Evolutionary conservation across 2,329 filamentous ascomycete genomes (phyloP).

Genomic region (Exophiala sp.): DNA sequence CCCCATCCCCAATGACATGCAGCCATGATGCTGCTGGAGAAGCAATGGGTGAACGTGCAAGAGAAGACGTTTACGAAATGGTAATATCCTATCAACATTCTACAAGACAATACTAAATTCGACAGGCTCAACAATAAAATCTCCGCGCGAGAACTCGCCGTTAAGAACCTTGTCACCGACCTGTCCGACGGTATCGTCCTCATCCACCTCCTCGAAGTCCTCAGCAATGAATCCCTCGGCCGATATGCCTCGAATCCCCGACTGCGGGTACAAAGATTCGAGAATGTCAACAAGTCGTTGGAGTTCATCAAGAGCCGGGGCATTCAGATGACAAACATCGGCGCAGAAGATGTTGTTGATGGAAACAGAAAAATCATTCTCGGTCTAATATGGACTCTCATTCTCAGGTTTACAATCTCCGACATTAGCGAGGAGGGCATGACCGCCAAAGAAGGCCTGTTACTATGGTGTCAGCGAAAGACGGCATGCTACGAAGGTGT

Average conservation of each 20-base stretch:
- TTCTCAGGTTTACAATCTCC: constrained; percentile 95
- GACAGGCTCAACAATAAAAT: constrained; percentile 93
- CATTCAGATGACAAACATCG: constrained; percentile 98
- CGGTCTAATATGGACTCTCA: constrained; percentile 96
- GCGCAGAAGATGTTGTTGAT: constrained; percentile 96
- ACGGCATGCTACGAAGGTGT: constrained; percentile 98
- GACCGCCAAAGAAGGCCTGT: constrained; percentile 91
- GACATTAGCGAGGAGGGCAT: constrained; percentile 98
- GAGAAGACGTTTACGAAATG: constrained; percentile 99
- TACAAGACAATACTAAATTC: constrained; percentile 5
- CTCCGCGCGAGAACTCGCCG: constrained; percentile 69
- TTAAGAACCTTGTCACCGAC: constrained; percentile 83
- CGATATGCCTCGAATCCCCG: constrained; percentile 96
- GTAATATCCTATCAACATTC: constrained; percentile 42
- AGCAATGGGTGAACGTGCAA: constrained; percentile 73
- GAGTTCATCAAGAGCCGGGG: constrained; percentile 87
- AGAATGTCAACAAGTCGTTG: constrained; percentile 94
- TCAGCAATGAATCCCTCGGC: constrained; percentile 89
- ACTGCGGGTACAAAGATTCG: constrained; percentile 91
- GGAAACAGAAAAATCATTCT: constrained; percentile 97
- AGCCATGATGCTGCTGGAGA: constrained; percentile 51
- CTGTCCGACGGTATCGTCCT: constrained; percentile 92
- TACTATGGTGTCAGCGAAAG: constrained; percentile 97
- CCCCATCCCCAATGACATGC: constrained; percentile 21
- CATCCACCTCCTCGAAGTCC: constrained; percentile 94